phyloP scores from a whole-genome alignment of 805 yeast species.

The Yamadazyma ubonensis region DNA sequence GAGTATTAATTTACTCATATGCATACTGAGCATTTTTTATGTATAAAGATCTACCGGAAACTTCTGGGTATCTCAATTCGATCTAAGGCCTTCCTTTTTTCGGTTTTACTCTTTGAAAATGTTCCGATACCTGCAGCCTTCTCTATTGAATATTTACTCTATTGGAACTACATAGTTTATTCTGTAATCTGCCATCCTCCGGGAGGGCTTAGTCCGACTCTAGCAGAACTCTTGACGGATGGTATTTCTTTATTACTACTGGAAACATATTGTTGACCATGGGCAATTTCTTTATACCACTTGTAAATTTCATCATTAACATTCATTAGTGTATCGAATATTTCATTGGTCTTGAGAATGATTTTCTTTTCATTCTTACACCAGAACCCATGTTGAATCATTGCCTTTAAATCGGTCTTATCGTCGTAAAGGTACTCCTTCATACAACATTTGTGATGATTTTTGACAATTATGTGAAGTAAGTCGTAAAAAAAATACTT shows the following conservation, averaged over 20 bases:
- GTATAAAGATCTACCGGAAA: too few relatives aligned
- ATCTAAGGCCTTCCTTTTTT: too few relatives aligned
- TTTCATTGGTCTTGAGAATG: slow-evolving; percentile 22
- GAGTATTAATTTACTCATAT: background rate
- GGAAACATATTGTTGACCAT: slow-evolving; percentile 10
- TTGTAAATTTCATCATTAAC: slow-evolving; percentile 4
- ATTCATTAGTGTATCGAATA: slow-evolving; percentile 14
- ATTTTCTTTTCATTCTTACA: slow-evolving; percentile 22
- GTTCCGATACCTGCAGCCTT: too few relatives aligned
- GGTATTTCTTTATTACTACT: background rate
- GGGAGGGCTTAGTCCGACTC: slow-evolving; percentile 16
- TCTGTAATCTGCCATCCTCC: slow-evolving; percentile 17
- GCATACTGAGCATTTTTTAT: too few relatives aligned
- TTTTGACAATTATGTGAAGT: slow-evolving; percentile 20
- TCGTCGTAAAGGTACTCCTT: slow-evolving; percentile 25
- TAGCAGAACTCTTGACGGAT: background rate
- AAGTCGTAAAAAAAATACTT: slow-evolving; percentile 28
- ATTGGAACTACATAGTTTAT: too few relatives aligned
- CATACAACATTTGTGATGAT: slow-evolving; percentile 37
- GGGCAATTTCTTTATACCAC: slow-evolving; percentile 11
- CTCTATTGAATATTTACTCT: too few relatives aligned
- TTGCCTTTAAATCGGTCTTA: slow-evolving; percentile 23
- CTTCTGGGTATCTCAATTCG: too few relatives aligned
- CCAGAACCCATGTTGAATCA: slow-evolving; percentile 38
- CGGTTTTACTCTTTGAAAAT: too few relatives aligned